Percentiles rank a stretch among this genome's conserved stretches.
phyloP scores from a whole-genome alignment of 768 basidiomycete genomes.

The Fistulinella prunicolor region DNA sequence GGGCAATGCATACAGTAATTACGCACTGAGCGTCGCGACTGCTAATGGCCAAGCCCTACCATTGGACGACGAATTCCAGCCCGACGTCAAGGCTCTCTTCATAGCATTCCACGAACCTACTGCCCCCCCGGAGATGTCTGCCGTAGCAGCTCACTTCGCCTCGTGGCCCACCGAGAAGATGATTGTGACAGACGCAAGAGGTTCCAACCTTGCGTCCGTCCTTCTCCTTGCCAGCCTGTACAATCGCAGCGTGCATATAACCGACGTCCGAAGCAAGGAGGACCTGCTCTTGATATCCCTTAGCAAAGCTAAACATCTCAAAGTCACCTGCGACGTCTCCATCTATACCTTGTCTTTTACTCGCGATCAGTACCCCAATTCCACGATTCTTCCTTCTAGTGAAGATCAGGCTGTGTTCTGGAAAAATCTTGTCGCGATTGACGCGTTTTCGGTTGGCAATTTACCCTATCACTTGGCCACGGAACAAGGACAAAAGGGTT shows the following conservation, averaged over 20 bases:
- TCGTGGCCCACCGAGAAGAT: constrained; percentile 89
- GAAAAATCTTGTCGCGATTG: constrained; percentile 79
- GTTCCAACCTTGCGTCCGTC: constrained; percentile 89
- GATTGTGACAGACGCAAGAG: constrained; percentile 92
- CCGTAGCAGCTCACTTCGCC: constrained; percentile 82
- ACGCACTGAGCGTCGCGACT: constrained; percentile 77
- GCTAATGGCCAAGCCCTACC: constrained; percentile 59
- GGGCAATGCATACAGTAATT: constrained; percentile 79
- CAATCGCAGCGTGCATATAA: constrained; percentile 84
- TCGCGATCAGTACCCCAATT: constrained; percentile 65
- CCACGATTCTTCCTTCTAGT: constrained; percentile 61
- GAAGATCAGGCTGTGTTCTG: constrained; percentile 84
- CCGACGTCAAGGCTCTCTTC: constrained; percentile 83
- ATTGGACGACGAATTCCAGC: constrained; percentile 71
- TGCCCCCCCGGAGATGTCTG: constrained; percentile 57
- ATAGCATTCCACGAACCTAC: constrained; percentile 65
- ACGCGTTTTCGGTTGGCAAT: constrained; percentile 88
- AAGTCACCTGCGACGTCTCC: constrained; percentile 95
- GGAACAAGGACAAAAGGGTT: constrained; percentile 57
- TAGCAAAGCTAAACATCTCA: constrained; percentile 90
- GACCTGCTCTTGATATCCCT: constrained; percentile 89
- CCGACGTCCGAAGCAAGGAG: constrained; percentile 81
- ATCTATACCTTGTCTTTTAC: constrained; percentile 90
- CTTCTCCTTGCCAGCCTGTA: constrained; percentile 93
- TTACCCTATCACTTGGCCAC: constrained; percentile 73